Conservation (phyloP, 2,329 filamentous ascomycete genomes). For the Epichloe aotearoae region DNA sequence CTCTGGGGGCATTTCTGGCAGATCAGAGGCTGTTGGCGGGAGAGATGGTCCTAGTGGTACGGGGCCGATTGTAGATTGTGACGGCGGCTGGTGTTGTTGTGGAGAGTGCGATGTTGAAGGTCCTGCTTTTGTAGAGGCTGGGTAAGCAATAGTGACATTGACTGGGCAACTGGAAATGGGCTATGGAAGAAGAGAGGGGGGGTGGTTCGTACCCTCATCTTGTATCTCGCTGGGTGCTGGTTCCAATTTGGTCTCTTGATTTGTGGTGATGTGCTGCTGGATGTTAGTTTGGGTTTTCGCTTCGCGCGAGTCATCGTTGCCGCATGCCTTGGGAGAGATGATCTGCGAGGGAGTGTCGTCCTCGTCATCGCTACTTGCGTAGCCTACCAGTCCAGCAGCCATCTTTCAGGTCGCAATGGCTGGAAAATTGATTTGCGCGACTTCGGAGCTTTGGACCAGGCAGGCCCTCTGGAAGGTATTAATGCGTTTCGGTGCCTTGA, state of each 20-base stretch:
- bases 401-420: conserved; percentile 12
- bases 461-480: neutral
- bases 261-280: neutral
- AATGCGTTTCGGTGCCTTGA: neutral
- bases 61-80: conserved; percentile 14
- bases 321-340: neutral
- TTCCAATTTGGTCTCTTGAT: neutral
- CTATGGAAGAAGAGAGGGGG: neutral
- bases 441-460: too few relatives aligned
- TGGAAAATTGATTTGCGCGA: neutral
- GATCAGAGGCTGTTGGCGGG: conserved; percentile 17
- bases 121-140: neutral
- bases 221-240: neutral
- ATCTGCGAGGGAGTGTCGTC: conserved; percentile 16
- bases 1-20: conserved; percentile 10
- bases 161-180: too few relatives aligned
- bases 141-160: too few relatives aligned
- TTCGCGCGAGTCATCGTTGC: neutral
- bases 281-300: neutral
- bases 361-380: conserved; percentile 40
- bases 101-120: neutral
- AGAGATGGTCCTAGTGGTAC: conserved; percentile 26
- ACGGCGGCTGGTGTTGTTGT: neutral
- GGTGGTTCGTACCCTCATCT: neutral
- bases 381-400: conserved; percentile 33